Evolutionary conservation across 2,329 filamentous ascomycete genomes (phyloP), one percentile per base, ranked within the genome.

Genomic region (Colletotrichum paranaense): DNA sequence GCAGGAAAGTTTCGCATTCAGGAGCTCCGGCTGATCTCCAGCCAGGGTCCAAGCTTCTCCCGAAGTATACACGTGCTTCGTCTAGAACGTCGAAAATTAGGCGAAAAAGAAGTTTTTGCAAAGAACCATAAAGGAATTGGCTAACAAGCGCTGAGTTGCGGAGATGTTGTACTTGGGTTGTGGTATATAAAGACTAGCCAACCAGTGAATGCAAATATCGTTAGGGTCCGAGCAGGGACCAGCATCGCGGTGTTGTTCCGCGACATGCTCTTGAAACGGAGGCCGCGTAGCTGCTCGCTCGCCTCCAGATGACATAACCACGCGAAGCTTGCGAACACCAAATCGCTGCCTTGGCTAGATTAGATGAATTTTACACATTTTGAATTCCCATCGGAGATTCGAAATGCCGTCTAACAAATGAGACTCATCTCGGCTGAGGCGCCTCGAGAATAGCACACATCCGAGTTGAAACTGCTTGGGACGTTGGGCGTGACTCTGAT

Each of bases 221-320:
- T 32, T 56, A 14, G 3, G 46, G 56, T 14, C 26, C 22, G 16
- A 26, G 69, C 53, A 70, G 35, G 67, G 60, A 65, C 60, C 24
- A 59, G 62, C 66, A 49, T 55, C 59, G 66, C 35, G 53, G 53
- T 56, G 32, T 14, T 70, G 66, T 59, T 58, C 59, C 70, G 59
- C 28, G 53, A 55, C 38, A n/a, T 35, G 68, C 62, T 52, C 46
- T 59, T 72, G 57, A 74, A 74, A 67, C 62, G 22, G 42, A 26
- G 38, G 58, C 67, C 62, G 67, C 55, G 55, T 60, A 70, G 60
- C 35, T 26, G 46, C 56, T 65, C 70, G 32, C n/a, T 49, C 28
- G 46, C 55, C 26, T 24, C 53, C 26, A 62, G 22, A 19, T 22
- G 59, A 35, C 56, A 46, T 55, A 32, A 42, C 24, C 52, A 53